Conservation (phyloP, 495 filamentous ascomycete genomes). For the Tuber aestivum region DNA sequence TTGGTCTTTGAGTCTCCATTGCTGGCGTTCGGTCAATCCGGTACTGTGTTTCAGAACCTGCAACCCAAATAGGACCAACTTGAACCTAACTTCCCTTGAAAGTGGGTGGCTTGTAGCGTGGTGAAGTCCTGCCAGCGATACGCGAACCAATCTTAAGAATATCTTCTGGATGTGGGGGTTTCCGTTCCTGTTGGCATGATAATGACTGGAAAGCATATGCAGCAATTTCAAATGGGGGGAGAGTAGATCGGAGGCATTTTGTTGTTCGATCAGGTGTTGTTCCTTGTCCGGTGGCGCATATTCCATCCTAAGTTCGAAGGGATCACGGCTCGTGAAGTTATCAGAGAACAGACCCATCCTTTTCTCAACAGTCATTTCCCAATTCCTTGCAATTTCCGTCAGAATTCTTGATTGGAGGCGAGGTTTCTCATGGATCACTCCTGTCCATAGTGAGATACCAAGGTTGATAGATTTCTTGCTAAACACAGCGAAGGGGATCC, state of each 20-base stretch:
- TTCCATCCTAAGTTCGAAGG: conserved; percentile 84
- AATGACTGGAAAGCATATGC: conserved; percentile 88
- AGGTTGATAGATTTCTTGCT: conserved; percentile 92
- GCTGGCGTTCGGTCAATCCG: conserved; percentile 51
- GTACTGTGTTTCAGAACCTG: conserved; percentile 65
- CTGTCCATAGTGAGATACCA: conserved; percentile 90
- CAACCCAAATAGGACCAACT: conserved; percentile 74
- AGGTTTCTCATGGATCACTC: conserved; percentile 94
- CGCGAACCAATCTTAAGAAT: conserved; percentile 69
- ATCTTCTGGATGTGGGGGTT: conserved; percentile 71
- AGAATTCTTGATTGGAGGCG: conserved; percentile 75
- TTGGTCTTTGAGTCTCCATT: conserved; percentile 78
- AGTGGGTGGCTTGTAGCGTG: conserved; percentile 72
- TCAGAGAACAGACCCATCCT: conserved; percentile 74
- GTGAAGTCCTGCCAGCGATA: conserved; percentile 66
- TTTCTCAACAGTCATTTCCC: conserved; percentile 73
- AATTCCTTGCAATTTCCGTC: conserved; percentile 74
- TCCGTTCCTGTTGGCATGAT: conserved; percentile 77
- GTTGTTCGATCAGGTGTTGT: conserved; percentile 64
- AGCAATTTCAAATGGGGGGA: conserved; percentile 79
- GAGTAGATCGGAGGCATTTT: conserved; percentile 68
- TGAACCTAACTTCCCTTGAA: conserved; percentile 83
- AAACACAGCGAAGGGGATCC: conserved; percentile 85
- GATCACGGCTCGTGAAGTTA: conserved; percentile 72
- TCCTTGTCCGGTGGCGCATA: conserved; percentile 84